Base-by-base conservation (phyloP, 1,139 yeast species). In the Kodamaea fungicola region DNA sequence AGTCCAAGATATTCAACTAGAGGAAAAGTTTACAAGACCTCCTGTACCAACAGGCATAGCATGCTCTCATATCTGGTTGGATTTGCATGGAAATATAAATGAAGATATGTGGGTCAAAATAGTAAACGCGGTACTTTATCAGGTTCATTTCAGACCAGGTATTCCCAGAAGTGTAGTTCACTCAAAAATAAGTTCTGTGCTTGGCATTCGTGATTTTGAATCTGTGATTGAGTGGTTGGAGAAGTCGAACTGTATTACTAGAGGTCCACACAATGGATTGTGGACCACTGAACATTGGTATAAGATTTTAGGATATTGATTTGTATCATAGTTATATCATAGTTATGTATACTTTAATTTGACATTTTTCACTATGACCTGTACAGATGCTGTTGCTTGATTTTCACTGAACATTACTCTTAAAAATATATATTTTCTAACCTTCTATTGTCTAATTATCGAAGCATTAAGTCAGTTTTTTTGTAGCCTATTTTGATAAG, bases 31-130 rank as follows among this genome's bases (percentile, higher is more conserved):
- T 8, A 31, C 22, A 8, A 37, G 32, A 26, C 49, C 52, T 1
- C 62, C 74, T 0, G 74, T 83, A 1, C 84, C 90, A 0, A 55
- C 70, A 2, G 83, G 80, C 0, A 61, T 67, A 22, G 79, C 92
- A 2, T 81, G 88, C 41, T 74, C 84, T 1, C 76, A 76, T 35
- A 59, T 85, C 8, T 88, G 96, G 96, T 66, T 85, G 7, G 85
- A 82, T 47, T 58, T 82, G 25, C 58, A 67, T 30, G 94, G 95
- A 1, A 59, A 68, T 22, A 68, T 86, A 21, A 79, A 83, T 46
- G 61, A 59, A 21, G 56, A 57, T 0, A 57, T 85, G n/a, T 88
- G 95, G 90, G 59, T 61, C 8, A 72, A 69, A 38, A 55, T 82
- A 0, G 57, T 83, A 1, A 60, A 71, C 22, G 67, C 77, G n/a